Conservation (phyloP, 768 basidiomycete genomes). For the Coprinellus aureogranulatus region DNA sequence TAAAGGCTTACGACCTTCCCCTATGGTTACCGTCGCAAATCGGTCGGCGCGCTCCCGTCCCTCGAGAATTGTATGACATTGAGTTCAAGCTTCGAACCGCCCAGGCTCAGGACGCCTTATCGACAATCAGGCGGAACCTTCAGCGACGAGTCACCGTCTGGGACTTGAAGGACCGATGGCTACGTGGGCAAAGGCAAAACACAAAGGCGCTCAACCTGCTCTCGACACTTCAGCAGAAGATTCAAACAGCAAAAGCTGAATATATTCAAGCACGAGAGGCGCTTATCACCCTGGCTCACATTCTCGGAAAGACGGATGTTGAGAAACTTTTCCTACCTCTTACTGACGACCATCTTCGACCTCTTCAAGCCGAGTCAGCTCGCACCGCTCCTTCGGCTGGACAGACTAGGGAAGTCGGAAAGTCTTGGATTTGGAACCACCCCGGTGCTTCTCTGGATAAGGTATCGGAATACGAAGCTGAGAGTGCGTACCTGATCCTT, state of each 20-base stretch:
- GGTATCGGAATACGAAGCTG: no score
- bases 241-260: slow-evolving; percentile 7
- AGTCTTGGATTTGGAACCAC: no score
- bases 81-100: slow-evolving; percentile 21
- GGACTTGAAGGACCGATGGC: slow-evolving; percentile 18
- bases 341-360: no score
- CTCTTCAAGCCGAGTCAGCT: no score
- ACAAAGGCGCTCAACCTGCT: slow-evolving; percentile 21
- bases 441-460: no score
- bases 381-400: no score
- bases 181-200: slow-evolving; percentile 21
- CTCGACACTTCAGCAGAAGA: slow-evolving; percentile 12
- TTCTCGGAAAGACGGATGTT: no score
- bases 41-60: neutral
- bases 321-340: no score
- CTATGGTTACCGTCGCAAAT: neutral
- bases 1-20: neutral
- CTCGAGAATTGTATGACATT: slow-evolving; percentile 4
- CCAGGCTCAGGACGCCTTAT: slow-evolving; percentile 25
- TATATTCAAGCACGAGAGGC: neutral
- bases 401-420: no score
- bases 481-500: no score
- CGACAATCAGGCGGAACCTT: slow-evolving; percentile 16
- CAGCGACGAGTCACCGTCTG: slow-evolving; percentile 19
- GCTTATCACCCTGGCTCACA: no score